Evolutionary conservation across 1,139 yeast species (phyloP).

Genomic region (Yamadazyma epiphylla): DNA sequence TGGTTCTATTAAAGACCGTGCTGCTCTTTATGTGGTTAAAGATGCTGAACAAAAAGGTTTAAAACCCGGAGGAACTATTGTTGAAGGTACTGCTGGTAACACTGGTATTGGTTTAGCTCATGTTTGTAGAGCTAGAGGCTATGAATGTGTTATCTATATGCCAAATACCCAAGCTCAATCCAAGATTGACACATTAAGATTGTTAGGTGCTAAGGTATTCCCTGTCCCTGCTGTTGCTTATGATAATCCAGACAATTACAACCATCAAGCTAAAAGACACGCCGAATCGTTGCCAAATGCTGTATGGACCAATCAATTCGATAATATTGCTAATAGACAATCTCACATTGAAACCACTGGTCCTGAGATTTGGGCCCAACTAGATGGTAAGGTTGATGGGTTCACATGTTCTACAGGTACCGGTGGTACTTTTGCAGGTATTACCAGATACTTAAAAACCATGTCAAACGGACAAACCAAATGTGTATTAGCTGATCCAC

Average conservation of each 20-base stretch:
- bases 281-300: constrained; percentile 74
- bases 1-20: constrained; percentile 89
- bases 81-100: constrained; percentile 57
- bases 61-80: constrained; percentile 59
- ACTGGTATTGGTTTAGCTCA: constrained; percentile 92
- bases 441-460: constrained; percentile 68
- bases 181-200: constrained; percentile 67
- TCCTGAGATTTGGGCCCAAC: constrained; percentile 87
- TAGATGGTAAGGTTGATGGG: constrained; percentile 75
- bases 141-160: constrained; percentile 82
- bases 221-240: constrained; percentile 91
- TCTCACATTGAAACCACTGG: constrained; percentile 92
- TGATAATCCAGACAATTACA: constrained; percentile 76
- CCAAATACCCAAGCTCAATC: constrained; percentile 82
- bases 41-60: constrained; percentile 76
- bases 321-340: constrained; percentile 80
- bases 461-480: constrained; percentile 53
- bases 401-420: constrained; percentile 91
- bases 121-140: constrained; percentile 79
- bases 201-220: constrained; percentile 79
- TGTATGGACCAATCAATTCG: constrained; percentile 91
- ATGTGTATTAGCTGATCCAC: constrained; percentile 83
- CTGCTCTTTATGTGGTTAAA: constrained; percentile 72
- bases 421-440: constrained; percentile 88
- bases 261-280: constrained; percentile 80